A percentile compares a stretch with the other conserved stretches of the same genome.
phyloP scores from a whole-genome alignment of 2,329 filamentous ascomycete species.

The Fusarium sp. region DNA sequence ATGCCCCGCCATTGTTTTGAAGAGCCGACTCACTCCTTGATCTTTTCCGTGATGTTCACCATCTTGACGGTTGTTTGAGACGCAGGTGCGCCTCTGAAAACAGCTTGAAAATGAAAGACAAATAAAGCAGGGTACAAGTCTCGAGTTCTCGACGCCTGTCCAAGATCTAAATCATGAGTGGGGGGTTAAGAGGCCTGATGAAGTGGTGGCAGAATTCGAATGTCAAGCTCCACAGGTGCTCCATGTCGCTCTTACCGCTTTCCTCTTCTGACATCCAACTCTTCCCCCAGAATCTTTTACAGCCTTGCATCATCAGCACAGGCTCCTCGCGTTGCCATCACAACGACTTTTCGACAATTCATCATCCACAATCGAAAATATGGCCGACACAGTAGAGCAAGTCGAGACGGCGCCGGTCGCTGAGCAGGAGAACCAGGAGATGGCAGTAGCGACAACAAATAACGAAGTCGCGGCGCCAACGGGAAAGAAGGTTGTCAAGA shows the following conservation, averaged over 20 bases:
- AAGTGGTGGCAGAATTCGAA: conserved; percentile 46
- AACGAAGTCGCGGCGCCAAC: conserved; percentile 61
- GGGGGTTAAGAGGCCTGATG: conserved; percentile 47
- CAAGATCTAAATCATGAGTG: conserved; percentile 46
- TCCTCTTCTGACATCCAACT: conserved; percentile 31
- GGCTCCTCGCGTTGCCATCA: conserved; percentile 43
- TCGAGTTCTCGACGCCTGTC: conserved; percentile 16
- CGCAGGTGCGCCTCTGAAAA: conserved; percentile 40
- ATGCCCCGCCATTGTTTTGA: conserved; percentile 13
- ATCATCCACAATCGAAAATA: conserved; percentile 27
- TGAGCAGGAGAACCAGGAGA: conserved; percentile 47
- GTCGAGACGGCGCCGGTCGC: conserved; percentile 43
- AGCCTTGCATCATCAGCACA: conserved; percentile 46
- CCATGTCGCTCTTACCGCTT: conserved; percentile 48
- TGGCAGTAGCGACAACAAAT: conserved; percentile 54
- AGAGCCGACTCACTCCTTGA: conserved; percentile 84
- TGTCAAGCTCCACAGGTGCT: conserved; percentile 33
- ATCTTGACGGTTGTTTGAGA: conserved; percentile 66
- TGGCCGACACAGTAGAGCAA: conserved; percentile 52
- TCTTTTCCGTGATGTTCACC: conserved; percentile 99
- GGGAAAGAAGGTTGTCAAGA: conserved; percentile 77
- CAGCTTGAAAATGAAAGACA: conserved; percentile 13
- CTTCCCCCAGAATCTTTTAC: conserved; percentile 43
- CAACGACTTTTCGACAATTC: conserved; percentile 23
- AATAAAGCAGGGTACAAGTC: conserved; percentile 27